A percentile compares a stretch with the other conserved stretches of the same genome.
Conservation (phyloP, 108 stramenopile genomes). For the Fragilaria radians region DNA sequence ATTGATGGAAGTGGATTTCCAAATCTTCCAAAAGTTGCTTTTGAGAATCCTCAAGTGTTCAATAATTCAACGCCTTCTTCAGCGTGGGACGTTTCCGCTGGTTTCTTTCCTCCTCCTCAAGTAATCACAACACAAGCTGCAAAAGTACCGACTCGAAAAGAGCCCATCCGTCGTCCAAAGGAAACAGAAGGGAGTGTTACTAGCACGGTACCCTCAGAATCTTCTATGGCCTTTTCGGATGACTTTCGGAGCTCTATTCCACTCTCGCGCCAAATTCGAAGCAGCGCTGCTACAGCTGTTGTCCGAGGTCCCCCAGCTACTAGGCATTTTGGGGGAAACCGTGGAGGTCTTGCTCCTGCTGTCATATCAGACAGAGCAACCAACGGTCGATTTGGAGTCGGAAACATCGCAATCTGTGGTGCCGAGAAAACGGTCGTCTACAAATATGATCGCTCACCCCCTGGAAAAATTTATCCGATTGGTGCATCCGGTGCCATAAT, state of each 20-base stretch:
- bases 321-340: slow-evolving; percentile 83
- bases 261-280: slow-evolving; percentile 54
- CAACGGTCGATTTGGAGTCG: slow-evolving; percentile 44
- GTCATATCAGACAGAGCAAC: slow-evolving; percentile 8
- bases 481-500: slow-evolving; percentile 86
- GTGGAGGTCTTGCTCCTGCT: slow-evolving; percentile 59
- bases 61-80: too few species aligned
- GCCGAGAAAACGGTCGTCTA: slow-evolving; percentile 86
- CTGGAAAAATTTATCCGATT: slow-evolving; percentile 76
- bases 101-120: too few species aligned
- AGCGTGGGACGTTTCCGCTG: too few species aligned
- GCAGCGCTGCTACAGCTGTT: slow-evolving; percentile 73
- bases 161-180: background rate
- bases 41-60: background rate
- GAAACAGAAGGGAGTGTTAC: slow-evolving; percentile 5
- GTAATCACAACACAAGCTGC: too few species aligned
- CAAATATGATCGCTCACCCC: slow-evolving; percentile 58
- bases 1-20: background rate
- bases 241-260: slow-evolving; percentile 5
- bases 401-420: slow-evolving; percentile 78
- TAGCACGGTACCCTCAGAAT: slow-evolving; percentile 1
- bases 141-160: too few species aligned
- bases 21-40: background rate
- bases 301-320: slow-evolving; percentile 83
- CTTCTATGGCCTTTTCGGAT: background rate